Percentiles rank a stretch among this genome's conserved stretches.
Conservation (phyloP, 768 basidiomycete genomes). For the Rhizopogon sp. region DNA sequence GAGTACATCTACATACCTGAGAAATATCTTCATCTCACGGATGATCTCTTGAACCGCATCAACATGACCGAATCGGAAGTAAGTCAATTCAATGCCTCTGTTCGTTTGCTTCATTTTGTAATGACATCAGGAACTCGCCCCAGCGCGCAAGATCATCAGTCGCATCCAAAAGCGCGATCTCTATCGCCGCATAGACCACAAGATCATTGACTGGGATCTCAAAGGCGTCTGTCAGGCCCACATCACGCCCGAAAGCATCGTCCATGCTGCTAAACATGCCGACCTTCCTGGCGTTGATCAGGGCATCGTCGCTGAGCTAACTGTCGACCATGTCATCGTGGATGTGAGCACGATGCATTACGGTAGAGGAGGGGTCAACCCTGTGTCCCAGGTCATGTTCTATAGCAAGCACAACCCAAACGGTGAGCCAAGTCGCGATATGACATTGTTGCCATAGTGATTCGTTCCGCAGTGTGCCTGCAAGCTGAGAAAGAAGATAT, state of each 20-base stretch:
- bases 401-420: conserved; percentile 63
- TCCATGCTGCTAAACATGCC: conserved; percentile 33
- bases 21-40: conserved; percentile 61
- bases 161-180: conserved; percentile 61
- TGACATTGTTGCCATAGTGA: not conserved
- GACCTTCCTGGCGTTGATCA: conserved; percentile 19
- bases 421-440: conserved; percentile 32
- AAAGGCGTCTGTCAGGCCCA: conserved; percentile 16
- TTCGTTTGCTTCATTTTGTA: too few species aligned
- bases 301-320: conserved; percentile 31
- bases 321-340: conserved; percentile 54
- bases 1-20: conserved; percentile 50
- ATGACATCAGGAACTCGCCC: conserved; percentile 46
- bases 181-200: conserved; percentile 67
- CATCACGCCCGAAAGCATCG: conserved; percentile 39
- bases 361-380: conserved; percentile 68
- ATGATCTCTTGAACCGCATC: conserved; percentile 59
- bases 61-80: conserved; percentile 41
- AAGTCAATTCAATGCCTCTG: not conserved
- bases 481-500: conserved; percentile 51
- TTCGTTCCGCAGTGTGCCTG: conserved; percentile 31
- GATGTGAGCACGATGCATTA: conserved; percentile 66
- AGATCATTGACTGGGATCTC: conserved; percentile 36
- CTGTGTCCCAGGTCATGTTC: conserved; percentile 64
- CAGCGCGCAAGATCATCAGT: conserved; percentile 54